Evolutionary conservation across 2,329 filamentous ascomycete genomes (phyloP).

Genomic region (Nannizziopsis barbatae): DNA sequence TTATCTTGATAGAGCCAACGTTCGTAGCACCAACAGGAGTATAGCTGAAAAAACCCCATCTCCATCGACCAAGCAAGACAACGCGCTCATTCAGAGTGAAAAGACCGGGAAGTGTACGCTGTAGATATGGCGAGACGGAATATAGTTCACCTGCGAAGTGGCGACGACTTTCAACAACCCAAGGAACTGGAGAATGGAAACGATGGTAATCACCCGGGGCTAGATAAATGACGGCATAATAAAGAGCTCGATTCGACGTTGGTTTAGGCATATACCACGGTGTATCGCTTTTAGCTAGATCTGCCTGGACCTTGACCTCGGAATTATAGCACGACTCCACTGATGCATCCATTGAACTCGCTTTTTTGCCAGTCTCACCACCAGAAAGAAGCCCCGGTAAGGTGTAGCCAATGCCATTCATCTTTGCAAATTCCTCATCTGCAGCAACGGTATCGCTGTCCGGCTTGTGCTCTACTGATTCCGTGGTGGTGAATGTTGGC

Average conservation of each 20-base stretch:
- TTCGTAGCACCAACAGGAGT: constrained; percentile 95
- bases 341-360: constrained; percentile 61
- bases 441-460: constrained; percentile 58
- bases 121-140: constrained; percentile 88
- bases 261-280: constrained; percentile 62
- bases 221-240: constrained; percentile 91
- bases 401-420: constrained; percentile 94
- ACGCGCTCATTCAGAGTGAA: constrained; percentile 97
- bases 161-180: constrained; percentile 89
- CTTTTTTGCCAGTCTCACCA: constrained; percentile 28
- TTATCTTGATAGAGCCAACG: constrained; percentile 90
- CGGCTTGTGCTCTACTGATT: constrained; percentile 20
- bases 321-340: constrained; percentile 56
- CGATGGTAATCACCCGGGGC: constrained; percentile 97
- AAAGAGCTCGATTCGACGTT: constrained; percentile 56
- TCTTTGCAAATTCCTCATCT: constrained; percentile 82
- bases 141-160: constrained; percentile 96
- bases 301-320: constrained; percentile 70
- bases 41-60: constrained; percentile 94
- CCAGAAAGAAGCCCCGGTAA: constrained; percentile 80
- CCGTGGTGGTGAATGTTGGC: constrained; percentile 24
- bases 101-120: constrained; percentile 79
- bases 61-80: constrained; percentile 85
- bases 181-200: constrained; percentile 89
- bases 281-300: constrained; percentile 59